Evolutionary conservation across 1,139 yeast genomes (phyloP).

Genomic region (Zygosaccharomyces sapae): DNA sequence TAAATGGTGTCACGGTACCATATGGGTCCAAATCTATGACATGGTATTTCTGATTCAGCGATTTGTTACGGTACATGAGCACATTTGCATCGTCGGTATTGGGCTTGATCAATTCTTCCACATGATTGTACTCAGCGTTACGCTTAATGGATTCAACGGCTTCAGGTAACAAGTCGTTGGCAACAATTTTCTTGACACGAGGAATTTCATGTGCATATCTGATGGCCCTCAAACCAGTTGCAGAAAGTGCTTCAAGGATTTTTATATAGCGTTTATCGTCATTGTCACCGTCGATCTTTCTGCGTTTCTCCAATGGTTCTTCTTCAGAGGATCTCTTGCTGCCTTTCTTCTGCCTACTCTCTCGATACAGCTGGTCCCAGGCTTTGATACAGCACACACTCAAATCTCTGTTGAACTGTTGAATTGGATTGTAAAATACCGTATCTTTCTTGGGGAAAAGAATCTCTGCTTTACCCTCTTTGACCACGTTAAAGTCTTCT

Average conservation of each 20-base stretch:
- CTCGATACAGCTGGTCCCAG: constrained; percentile 59
- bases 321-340: constrained; percentile 29
- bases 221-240: constrained; percentile 91
- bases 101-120: constrained; percentile 51
- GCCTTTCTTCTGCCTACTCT: constrained; percentile 29
- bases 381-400: constrained; percentile 83
- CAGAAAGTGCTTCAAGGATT: constrained; percentile 85
- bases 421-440: constrained; percentile 94
- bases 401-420: constrained; percentile 90
- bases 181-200: constrained; percentile 62
- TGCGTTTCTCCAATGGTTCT: constrained; percentile 25
- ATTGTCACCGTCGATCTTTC: constrained; percentile 16
- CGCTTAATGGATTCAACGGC: constrained; percentile 81
- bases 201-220: constrained; percentile 91
- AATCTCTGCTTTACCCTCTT: constrained; percentile 79
- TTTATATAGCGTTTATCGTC: constrained; percentile 43
- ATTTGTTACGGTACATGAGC: constrained; percentile 57
- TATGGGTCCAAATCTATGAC: constrained; percentile 94
- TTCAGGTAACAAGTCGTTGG: constrained; percentile 80
- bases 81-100: constrained; percentile 86
- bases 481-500: constrained; percentile 46
- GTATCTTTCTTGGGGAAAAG: constrained; percentile 69
- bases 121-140: constrained; percentile 64
- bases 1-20: constrained; percentile 93
- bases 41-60: constrained; percentile 53